phyloP scores from a whole-genome alignment of 1,139 yeast species.

The Sporopachydermia cereana region DNA sequence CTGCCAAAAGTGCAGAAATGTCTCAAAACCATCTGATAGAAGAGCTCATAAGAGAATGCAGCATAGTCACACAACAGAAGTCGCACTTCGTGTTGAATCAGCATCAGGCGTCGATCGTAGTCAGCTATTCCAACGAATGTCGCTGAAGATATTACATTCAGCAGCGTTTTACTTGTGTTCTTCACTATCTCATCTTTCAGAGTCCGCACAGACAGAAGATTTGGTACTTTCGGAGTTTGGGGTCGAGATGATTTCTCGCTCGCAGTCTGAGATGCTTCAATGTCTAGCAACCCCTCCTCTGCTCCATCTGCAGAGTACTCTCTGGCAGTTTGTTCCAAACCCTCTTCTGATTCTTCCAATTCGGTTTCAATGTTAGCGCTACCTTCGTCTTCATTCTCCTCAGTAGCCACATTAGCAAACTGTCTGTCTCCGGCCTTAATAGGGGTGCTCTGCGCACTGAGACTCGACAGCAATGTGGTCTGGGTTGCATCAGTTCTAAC shows the following conservation, averaged over 20 bases:
- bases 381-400: conserved; percentile 4
- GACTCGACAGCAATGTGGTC: conserved; percentile 38
- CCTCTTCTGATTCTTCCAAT: conserved; percentile 7
- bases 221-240: conserved; percentile 11
- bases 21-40: conserved; percentile 67
- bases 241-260: conserved; percentile 8
- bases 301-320: conserved; percentile 2
- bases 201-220: conserved; percentile 34
- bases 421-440: neutral
- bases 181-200: conserved; percentile 41
- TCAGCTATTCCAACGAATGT: conserved; percentile 82
- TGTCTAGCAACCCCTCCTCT: neutral
- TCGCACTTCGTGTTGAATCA: conserved; percentile 74
- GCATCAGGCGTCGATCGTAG: conserved; percentile 50
- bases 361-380: neutral
- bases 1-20: conserved; percentile 80
- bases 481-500: conserved; percentile 71
- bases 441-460: conserved; percentile 17
- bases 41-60: conserved; percentile 51
- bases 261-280: neutral
- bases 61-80: conserved; percentile 76
- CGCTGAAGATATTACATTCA: conserved; percentile 57
- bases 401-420: no score
- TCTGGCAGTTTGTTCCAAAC: conserved; percentile 8
- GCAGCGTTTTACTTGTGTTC: conserved; percentile 39